Percentiles rank a stretch among this genome's conserved stretches.
Conservation (phyloP, 495 filamentous ascomycete species). For the Aspergillus mulundensis region DNA sequence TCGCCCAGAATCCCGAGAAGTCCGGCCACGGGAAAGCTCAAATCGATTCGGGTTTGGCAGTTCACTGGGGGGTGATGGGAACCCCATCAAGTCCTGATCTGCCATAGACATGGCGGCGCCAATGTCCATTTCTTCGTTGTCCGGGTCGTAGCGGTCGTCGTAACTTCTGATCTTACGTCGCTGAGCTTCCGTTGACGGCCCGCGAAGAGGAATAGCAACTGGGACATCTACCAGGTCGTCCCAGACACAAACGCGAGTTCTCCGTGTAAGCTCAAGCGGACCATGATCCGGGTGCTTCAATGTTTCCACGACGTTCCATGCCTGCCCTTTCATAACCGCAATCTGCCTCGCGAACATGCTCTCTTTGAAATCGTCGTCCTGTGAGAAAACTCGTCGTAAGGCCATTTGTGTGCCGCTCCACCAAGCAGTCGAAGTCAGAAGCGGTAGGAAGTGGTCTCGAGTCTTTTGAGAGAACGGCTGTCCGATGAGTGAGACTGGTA, state of each 20-base stretch:
- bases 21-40: slow-evolving; percentile 61
- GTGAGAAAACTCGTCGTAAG: slow-evolving; percentile 76
- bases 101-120: slow-evolving; percentile 63
- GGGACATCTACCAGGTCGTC: slow-evolving; percentile 96
- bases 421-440: slow-evolving; percentile 91
- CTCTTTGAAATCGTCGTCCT: slow-evolving; percentile 95
- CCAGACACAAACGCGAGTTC: slow-evolving; percentile 93
- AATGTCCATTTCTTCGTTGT: slow-evolving; percentile 88
- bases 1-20: slow-evolving; percentile 35
- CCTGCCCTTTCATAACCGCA: slow-evolving; percentile 98
- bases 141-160: slow-evolving; percentile 32
- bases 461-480: slow-evolving; percentile 93
- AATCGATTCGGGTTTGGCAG: slow-evolving; percentile 82
- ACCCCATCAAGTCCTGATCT: slow-evolving; percentile 69
- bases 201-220: slow-evolving; percentile 82
- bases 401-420: slow-evolving; percentile 92
- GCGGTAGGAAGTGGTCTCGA: slow-evolving; percentile 85
- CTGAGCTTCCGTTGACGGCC: slow-evolving; percentile 71
- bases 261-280: slow-evolving; percentile 84
- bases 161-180: slow-evolving; percentile 49
- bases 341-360: slow-evolving; percentile 97
- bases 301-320: slow-evolving; percentile 98
- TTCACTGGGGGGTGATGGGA: slow-evolving; percentile 59
- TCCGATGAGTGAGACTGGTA: slow-evolving; percentile 93
- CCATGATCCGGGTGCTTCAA: slow-evolving; percentile 89